Conservation (phyloP, 2,329 filamentous ascomycete species). For the Leptosphaerulina australis region DNA sequence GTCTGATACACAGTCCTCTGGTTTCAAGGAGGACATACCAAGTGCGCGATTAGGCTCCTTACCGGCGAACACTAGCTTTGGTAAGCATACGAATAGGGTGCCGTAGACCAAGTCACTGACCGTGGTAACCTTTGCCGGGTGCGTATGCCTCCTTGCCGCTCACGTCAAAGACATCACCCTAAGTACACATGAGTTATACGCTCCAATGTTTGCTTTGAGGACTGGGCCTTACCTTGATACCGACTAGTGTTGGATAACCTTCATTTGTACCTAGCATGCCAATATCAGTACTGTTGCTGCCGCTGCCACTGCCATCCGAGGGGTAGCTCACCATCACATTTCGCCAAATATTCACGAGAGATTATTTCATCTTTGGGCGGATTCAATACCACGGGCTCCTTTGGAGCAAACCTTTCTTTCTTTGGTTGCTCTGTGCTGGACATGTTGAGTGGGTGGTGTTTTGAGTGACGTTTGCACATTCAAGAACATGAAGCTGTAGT, state of each 20-base stretch:
- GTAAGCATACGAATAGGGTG: slow-evolving; percentile 1
- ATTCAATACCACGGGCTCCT: slow-evolving; percentile 73
- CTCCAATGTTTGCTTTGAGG: not conserved
- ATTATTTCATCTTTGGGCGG: slow-evolving; percentile 90
- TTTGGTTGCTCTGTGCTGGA: slow-evolving; percentile 42
- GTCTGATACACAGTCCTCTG: slow-evolving; percentile 78
- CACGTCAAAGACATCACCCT: slow-evolving; percentile 96
- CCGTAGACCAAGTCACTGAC: slow-evolving; percentile 59
- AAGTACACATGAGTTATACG: slow-evolving; percentile 13
- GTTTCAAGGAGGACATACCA: slow-evolving; percentile 82
- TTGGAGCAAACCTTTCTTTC: slow-evolving; percentile 74
- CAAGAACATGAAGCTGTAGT: not conserved
- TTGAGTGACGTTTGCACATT: slow-evolving; percentile 10
- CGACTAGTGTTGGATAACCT: slow-evolving; percentile 63
- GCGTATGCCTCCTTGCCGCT: slow-evolving; percentile 86
- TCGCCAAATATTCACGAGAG: slow-evolving; percentile 75
- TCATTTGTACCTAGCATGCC: slow-evolving; percentile 64
- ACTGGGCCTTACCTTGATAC: slow-evolving; percentile 58
- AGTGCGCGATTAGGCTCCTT: slow-evolving; percentile 95
- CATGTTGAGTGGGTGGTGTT: slow-evolving; percentile 28
- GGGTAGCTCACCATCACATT: slow-evolving; percentile 74
- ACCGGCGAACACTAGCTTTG: slow-evolving; percentile 79
- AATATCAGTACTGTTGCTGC: slow-evolving; percentile 3
- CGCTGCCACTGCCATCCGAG: not conserved
- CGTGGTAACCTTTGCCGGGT: slow-evolving; percentile 80